Evolutionary conservation across 2,329 filamentous ascomycete genomes (phyloP).

Genomic region (Fonsecaea pedrosoi): DNA sequence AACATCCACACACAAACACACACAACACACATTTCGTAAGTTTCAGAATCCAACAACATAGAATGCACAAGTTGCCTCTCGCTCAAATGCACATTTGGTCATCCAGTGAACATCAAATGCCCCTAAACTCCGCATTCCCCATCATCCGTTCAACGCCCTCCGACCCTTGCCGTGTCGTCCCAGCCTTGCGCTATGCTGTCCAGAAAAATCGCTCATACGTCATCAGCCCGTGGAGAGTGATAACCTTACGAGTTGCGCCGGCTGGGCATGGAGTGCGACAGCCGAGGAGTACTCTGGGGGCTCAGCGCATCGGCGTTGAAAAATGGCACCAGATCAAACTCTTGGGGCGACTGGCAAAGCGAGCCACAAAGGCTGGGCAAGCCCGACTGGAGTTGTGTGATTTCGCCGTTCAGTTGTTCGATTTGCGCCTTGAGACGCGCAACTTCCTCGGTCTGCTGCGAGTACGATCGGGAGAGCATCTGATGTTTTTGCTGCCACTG

Average conservation of each 20-base stretch:
- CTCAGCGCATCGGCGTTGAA: constrained; percentile 27
- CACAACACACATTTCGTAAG: neutral
- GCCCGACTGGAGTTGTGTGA: constrained; percentile 33
- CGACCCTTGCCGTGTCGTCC: neutral
- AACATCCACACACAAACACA: neutral
- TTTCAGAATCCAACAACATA: neutral
- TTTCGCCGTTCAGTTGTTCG: constrained; percentile 35
- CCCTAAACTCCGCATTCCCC: neutral
- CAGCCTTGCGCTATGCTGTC: constrained; percentile 27
- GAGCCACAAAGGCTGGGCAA: constrained; percentile 31
- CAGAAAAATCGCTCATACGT: constrained; percentile 8
- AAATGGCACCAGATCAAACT: constrained; percentile 38
- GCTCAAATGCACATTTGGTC: constrained; percentile 15
- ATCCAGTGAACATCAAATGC: constrained; percentile 1
- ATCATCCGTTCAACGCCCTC: neutral
- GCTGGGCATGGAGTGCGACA: constrained; percentile 19
- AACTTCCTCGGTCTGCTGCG: constrained; percentile 36
- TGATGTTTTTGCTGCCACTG: constrained; percentile 39
- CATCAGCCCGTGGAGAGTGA: neutral
- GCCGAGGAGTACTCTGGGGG: constrained; percentile 28
- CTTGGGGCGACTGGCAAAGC: constrained; percentile 33
- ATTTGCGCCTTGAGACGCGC: constrained; percentile 36
- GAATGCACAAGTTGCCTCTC: constrained; percentile 13
- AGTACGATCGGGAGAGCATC: constrained; percentile 32
- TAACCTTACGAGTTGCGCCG: constrained; percentile 18